These are phyloP conservation scores for Lipomyces sp. DNA, from an alignment of 805 yeast species.

Conservation along the genomic window DNA sequence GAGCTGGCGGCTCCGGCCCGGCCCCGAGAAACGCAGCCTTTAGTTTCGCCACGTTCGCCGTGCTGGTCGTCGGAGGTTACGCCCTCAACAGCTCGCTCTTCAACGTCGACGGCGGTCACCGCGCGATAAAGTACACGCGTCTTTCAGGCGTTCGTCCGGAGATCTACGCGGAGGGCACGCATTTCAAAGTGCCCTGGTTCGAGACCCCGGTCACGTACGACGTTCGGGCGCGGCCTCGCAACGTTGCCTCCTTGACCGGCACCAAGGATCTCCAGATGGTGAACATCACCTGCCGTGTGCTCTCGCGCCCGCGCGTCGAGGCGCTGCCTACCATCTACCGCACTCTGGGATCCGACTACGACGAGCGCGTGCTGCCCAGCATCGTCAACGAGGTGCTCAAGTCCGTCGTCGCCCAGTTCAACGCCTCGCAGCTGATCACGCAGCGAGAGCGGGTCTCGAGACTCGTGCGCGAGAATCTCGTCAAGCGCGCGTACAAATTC, in stretches of 20 bases:
- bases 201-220: constrained; percentile 91
- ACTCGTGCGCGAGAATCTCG: constrained; percentile 83
- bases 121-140: constrained; percentile 92
- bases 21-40: constrained; percentile 11
- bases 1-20: constrained; percentile 13
- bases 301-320: constrained; percentile 78
- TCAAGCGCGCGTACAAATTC: constrained; percentile 88
- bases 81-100: constrained; percentile 57
- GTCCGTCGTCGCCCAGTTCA: constrained; percentile 96
- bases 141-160: constrained; percentile 76
- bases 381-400: constrained; percentile 96
- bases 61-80: constrained; percentile 57
- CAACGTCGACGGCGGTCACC: constrained; percentile 97
- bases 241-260: constrained; percentile 93
- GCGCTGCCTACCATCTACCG: constrained; percentile 83
- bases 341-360: constrained; percentile 91
- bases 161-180: constrained; percentile 92
- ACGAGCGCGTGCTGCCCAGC: constrained; percentile 95
- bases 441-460: constrained; percentile 95
- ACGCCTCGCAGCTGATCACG: constrained; percentile 97
- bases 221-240: constrained; percentile 95
- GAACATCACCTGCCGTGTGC: constrained; percentile 96
- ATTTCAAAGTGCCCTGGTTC: constrained; percentile 88
- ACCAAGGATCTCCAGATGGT: constrained; percentile 99
- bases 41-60: constrained; percentile 59